These are phyloP conservation scores for Colletotrichum gigasporum DNA, from an alignment of 2,329 filamentous ascomycete species.

Conservation along the genomic window DNA sequence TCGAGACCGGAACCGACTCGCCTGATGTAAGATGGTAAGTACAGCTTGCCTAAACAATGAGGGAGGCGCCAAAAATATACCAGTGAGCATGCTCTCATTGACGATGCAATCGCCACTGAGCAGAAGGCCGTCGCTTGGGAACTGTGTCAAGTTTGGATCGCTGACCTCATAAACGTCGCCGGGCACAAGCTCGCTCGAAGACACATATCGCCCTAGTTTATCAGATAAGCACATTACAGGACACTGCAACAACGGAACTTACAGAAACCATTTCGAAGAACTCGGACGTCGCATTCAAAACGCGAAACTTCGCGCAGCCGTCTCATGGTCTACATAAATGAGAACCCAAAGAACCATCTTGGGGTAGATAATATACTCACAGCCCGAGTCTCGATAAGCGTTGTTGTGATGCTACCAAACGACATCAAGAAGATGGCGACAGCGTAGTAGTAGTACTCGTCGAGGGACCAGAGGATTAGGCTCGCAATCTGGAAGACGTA, in stretches of 20 bases:
- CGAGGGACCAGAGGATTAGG: constrained; percentile 91
- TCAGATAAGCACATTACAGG: neutral
- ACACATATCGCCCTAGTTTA: constrained; percentile 75
- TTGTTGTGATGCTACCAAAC: constrained; percentile 88
- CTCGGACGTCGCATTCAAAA: constrained; percentile 95
- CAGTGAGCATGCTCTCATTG: constrained; percentile 98
- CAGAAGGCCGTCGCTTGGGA: constrained; percentile 91
- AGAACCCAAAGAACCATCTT: neutral
- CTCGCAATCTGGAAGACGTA: constrained; percentile 98
- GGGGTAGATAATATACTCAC: constrained; percentile 53
- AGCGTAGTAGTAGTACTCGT: constrained; percentile 98
- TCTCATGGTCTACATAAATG: constrained; percentile 75
- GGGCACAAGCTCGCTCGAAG: constrained; percentile 88
- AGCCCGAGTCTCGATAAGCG: constrained; percentile 87
- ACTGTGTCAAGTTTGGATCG: constrained; percentile 86
- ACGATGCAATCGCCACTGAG: constrained; percentile 97
- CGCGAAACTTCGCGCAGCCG: constrained; percentile 89
- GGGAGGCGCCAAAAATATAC: constrained; percentile 32
- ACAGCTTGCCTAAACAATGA: neutral
- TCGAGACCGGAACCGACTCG: constrained; percentile 96
- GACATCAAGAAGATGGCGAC: constrained; percentile 96
- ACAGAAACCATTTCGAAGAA: constrained; percentile 95
- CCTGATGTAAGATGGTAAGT: constrained; percentile 51
- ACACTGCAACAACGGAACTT: constrained; percentile 42
- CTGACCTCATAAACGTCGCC: constrained; percentile 98